Evolutionary conservation across 1,284 basidiomycete genomes (phyloP), one percentile per base, ranked within the genome.

Genomic region (Fereydounia khargensis): DNA sequence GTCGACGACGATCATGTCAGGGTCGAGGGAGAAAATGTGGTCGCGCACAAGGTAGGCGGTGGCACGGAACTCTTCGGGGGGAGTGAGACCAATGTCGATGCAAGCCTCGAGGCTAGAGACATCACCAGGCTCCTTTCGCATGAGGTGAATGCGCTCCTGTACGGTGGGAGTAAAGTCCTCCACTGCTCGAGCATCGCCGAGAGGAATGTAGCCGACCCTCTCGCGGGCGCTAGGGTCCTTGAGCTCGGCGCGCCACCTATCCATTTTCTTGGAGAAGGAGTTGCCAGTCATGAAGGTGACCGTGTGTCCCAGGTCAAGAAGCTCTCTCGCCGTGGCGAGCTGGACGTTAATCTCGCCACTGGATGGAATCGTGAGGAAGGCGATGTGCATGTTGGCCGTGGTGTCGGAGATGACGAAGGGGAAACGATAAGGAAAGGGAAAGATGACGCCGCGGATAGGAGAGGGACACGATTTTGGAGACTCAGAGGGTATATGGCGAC

Each of bases 1-100:
- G 20, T 68, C 65, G 17, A 64, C 63, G 18, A 54, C 57, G 17
- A 64, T 42, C 55, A 66, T 50, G 30, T 66, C 59, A n/a, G 64
- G 55, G 3, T 63, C 53, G 14, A 59, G 23, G 23, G 50, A 27
- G 22, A 51, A 47, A 24, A 63, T 31, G 10, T 48, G 38, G 19
- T 66, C 53, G 18, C 52, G 47, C 16, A 66, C 51, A 2, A 22
- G 16, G 10, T 47, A 53, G 3, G 61, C 64, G 1, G 54, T 42
- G 6, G 53, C 53, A 16, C 49, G 46, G 24, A 59, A 59, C 25
- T 52, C 43, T 10, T 43, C 25, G 20, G 35, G 28, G 19, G 45
- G 39, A 11, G 44, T 45, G 18, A 54, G 45, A 23, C 41, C 51
- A 1, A 54, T 45, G 10, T 39, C 44, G 25, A 47, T 44, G 40